Evolutionary conservation across 192 early-diverging fungal species (phyloP).

Genomic region (Rhizophagus prolifer): DNA sequence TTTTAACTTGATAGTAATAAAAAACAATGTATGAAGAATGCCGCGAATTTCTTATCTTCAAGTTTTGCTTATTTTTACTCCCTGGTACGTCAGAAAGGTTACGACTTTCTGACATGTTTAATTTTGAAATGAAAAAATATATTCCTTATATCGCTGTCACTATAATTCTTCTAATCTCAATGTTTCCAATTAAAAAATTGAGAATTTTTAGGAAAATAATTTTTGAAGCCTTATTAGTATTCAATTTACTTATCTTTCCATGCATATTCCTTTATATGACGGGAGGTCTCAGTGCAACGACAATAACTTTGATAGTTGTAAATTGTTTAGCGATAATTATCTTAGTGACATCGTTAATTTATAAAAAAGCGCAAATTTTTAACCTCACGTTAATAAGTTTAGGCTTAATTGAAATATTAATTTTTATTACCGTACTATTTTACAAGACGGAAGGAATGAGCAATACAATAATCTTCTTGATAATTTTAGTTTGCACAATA

Average conservation of each 20-base stretch:
- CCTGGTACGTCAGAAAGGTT: no score
- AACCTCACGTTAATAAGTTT: no score
- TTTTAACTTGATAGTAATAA: no score
- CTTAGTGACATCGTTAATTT: neutral
- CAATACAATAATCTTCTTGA: no score
- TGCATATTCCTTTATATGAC: conserved; percentile 3
- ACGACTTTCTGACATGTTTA: conserved; percentile 18
- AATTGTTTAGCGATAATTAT: neutral
- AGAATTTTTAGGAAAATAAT: neutral
- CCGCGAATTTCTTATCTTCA: no score
- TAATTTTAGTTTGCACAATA: no score
- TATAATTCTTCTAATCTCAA: neutral
- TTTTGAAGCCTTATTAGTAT: neutral
- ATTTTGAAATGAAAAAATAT: conserved; percentile 15
- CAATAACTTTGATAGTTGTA: neutral
- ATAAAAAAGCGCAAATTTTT: no score
- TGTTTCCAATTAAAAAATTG: neutral
- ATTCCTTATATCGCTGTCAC: conserved; percentile 22
- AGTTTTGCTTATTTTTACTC: no score
- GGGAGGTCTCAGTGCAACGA: neutral
- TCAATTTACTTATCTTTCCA: neutral
- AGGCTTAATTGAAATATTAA: no score
- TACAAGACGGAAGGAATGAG: no score
- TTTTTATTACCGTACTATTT: no score
- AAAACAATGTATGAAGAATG: no score